A percentile compares a stretch with the other conserved stretches of the same genome.
Conservation (phyloP, 345 rosid genomes). For the Syzygium oleosum region DNA sequence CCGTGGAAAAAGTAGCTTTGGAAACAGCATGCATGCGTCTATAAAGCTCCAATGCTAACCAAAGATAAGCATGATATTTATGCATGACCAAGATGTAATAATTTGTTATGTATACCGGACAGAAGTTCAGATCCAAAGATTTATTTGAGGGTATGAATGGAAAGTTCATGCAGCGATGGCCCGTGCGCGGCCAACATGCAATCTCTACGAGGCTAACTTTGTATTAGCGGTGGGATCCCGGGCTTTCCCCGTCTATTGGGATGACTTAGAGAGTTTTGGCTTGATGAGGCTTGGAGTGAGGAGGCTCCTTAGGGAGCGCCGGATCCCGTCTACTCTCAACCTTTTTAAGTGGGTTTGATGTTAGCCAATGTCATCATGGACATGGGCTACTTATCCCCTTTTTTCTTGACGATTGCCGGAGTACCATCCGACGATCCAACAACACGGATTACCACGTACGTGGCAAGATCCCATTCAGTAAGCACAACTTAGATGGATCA, state of each 20-base stretch:
- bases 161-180: not conserved
- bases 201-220: not conserved
- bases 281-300: not conserved
- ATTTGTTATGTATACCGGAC: not conserved
- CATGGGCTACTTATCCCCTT: not conserved
- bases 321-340: accelerated
- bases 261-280: not conserved
- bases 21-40: not conserved
- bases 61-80: not conserved
- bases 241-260: not conserved
- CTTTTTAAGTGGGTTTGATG: not conserved
- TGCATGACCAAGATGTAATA: not conserved
- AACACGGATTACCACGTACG: not conserved
- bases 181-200: too few species aligned
- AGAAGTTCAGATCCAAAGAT: not conserved
- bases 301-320: not conserved
- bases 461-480: not conserved
- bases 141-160: not conserved
- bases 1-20: not conserved
- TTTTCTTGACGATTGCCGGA: not conserved
- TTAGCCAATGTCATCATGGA: not conserved
- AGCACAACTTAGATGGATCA: not conserved
- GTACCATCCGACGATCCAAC: not conserved
- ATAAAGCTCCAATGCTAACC: not conserved
- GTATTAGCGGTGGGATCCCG: not conserved